These are phyloP conservation scores for Vanrija humicola DNA, from an alignment of 1,284 basidiomycete genomes.

Conservation along the genomic window DNA sequence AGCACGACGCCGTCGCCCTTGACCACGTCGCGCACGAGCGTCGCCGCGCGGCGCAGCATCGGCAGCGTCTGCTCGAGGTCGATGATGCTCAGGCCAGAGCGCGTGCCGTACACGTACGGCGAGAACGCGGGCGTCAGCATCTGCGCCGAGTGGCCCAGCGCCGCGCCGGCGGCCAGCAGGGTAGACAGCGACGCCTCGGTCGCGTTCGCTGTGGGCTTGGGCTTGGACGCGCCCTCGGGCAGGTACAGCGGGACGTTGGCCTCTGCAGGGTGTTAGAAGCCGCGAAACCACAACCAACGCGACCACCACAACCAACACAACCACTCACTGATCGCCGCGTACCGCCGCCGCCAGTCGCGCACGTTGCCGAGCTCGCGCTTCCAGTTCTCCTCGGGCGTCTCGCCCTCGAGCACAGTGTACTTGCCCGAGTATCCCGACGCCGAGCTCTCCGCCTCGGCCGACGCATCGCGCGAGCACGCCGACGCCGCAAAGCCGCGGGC, in stretches of 20 bases:
- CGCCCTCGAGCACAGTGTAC: slow-evolving; percentile 14
- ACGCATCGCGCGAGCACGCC: slow-evolving; percentile 1
- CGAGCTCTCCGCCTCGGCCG: slow-evolving; percentile 2
- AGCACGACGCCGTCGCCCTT: slow-evolving; percentile 79
- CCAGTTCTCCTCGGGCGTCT: slow-evolving; percentile 36
- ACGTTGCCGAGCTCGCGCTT: slow-evolving; percentile 40
- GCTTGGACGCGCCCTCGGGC: slow-evolving; percentile 11
- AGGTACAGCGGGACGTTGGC: slow-evolving; percentile 24
- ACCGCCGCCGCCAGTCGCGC: slow-evolving; percentile 34
- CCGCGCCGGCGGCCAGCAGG: slow-evolving; percentile 86
- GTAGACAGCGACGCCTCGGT: slow-evolving; percentile 64
- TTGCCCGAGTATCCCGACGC: neutral
- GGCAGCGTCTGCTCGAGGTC: slow-evolving; percentile 93
- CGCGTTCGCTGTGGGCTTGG: slow-evolving; percentile 16
- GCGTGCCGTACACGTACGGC: slow-evolving; percentile 90
- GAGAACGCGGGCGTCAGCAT: slow-evolving; percentile 82
- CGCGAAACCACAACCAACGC: no score
- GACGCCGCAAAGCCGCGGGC: slow-evolving; percentile 4
- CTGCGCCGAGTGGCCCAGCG: slow-evolving; percentile 81
- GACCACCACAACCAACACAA: neutral
- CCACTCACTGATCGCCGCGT: slow-evolving; percentile 34
- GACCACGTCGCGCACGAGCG: slow-evolving; percentile 77
- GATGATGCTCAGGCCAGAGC: slow-evolving; percentile 87
- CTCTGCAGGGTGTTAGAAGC: slow-evolving; percentile 3
- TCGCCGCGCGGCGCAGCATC: slow-evolving; percentile 82